These are phyloP conservation scores for Candida xyloterini DNA, from an alignment of 805 yeast genomes.

Conservation along the genomic window DNA sequence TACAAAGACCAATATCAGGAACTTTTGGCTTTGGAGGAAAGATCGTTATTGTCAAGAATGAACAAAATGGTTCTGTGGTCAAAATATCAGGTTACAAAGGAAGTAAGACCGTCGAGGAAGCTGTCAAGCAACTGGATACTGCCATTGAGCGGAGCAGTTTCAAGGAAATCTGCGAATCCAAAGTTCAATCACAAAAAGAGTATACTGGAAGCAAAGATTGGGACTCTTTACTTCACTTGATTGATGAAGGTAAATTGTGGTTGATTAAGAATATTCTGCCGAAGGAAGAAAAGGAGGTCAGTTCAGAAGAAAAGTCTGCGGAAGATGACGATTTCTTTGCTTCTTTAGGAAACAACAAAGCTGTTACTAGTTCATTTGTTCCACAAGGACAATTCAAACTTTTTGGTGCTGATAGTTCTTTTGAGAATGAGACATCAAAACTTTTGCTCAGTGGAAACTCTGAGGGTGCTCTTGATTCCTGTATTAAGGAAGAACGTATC, in stretches of 20 bases:
- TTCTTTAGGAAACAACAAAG: constrained; percentile 24
- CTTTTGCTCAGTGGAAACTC: constrained; percentile 60
- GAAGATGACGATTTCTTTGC: constrained; percentile 41
- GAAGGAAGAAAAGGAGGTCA: constrained; percentile 18
- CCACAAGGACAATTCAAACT: constrained; percentile 57
- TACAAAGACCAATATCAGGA: constrained; percentile 67
- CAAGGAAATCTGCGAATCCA: constrained; percentile 51
- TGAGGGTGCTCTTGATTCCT: constrained; percentile 62
- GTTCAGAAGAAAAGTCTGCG: constrained; percentile 12
- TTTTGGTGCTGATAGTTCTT: constrained; percentile 28
- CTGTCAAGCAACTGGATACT: constrained; percentile 42
- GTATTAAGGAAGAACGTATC: constrained; percentile 60
- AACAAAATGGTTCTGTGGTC: constrained; percentile 40
- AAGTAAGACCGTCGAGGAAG: constrained; percentile 35
- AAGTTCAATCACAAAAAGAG: constrained; percentile 39
- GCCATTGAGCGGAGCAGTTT: constrained; percentile 60
- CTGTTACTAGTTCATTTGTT: constrained; percentile 25
- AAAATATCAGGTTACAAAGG: constrained; percentile 35
- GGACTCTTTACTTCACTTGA: constrained; percentile 54
- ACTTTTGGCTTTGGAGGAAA: constrained; percentile 94
- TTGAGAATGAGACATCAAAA: constrained; percentile 46
- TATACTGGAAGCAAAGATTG: constrained; percentile 49
- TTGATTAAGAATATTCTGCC: constrained; percentile 41
- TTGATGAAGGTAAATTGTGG: constrained; percentile 47
- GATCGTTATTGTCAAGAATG: constrained; percentile 48